Evolutionary conservation across 2,329 filamentous ascomycete species (phyloP).

Genomic region (Tolypocladium nubicola): DNA sequence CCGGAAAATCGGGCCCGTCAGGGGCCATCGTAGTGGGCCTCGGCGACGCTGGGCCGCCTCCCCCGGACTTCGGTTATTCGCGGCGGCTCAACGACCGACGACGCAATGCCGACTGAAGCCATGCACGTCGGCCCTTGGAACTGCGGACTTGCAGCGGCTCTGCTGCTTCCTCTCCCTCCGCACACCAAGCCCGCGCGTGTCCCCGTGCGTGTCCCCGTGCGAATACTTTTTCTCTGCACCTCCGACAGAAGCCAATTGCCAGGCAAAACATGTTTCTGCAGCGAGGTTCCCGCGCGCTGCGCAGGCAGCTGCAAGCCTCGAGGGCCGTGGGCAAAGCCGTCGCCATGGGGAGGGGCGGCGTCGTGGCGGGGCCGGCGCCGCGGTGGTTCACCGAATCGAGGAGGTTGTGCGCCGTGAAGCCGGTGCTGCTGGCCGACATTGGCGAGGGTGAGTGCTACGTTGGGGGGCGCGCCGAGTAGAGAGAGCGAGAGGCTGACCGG

Average conservation of each 20-base stretch:
- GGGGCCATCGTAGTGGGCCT: not conserved
- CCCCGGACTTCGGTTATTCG: constrained; percentile 21
- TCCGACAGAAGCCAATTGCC: not conserved
- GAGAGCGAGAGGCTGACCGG: constrained; percentile 1
- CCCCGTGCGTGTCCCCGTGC: not conserved
- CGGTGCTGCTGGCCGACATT: constrained; percentile 75
- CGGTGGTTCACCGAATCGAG: constrained; percentile 42
- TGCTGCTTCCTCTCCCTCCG: not conserved
- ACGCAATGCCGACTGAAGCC: constrained; percentile 25
- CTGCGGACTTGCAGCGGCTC: not conserved
- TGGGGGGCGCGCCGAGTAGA: not conserved
- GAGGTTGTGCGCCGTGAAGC: constrained; percentile 53
- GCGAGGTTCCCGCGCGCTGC: constrained; percentile 37
- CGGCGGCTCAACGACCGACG: constrained; percentile 18
- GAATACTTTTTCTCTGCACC: not conserved
- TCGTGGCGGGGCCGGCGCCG: constrained; percentile 17
- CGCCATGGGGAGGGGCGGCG: constrained; percentile 13
- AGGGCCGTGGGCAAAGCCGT: constrained; percentile 26
- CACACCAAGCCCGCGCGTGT: not conserved
- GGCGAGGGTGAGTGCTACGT: constrained; percentile 54
- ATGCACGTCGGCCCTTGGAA: constrained; percentile 4
- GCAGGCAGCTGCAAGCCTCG: constrained; percentile 39
- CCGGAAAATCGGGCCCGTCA: not conserved
- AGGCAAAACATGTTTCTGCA: constrained; percentile 40
- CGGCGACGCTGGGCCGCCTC: not conserved